A percentile compares a stretch with the other conserved stretches of the same genome.
phyloP scores from a whole-genome alignment of 371 early-diverging fungal genomes.

The Amoeboradix gromovi region DNA sequence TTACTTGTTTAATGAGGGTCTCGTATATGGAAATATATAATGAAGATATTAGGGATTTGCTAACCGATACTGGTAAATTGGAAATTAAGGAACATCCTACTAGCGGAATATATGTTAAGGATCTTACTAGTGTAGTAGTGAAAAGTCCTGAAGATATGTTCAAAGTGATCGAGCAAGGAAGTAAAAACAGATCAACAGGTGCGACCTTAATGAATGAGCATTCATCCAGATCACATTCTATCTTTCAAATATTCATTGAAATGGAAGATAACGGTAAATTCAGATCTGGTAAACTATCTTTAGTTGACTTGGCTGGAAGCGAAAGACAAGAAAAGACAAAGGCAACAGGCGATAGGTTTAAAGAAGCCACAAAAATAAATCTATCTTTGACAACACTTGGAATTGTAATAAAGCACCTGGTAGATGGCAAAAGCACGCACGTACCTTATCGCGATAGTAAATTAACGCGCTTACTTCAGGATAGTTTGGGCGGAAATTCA shows the following conservation, averaged over 20 bases:
- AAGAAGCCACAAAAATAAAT: constrained; percentile 27
- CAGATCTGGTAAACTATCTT: constrained; percentile 41
- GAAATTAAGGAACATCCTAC: constrained; percentile 40
- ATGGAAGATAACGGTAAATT: constrained; percentile 68
- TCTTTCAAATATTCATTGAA: constrained; percentile 33
- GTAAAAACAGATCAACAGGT: constrained; percentile 33
- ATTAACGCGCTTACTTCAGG: constrained; percentile 35
- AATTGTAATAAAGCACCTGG: constrained; percentile 12
- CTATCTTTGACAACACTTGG: constrained; percentile 53
- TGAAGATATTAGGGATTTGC: constrained; percentile 25
- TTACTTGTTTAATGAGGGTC: constrained; percentile 2
- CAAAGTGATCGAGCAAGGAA: constrained; percentile 35
- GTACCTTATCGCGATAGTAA: constrained; percentile 33
- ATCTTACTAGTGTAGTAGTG: constrained; percentile 40
- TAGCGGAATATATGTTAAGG: constrained; percentile 45
- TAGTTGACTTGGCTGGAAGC: constrained; percentile 31
- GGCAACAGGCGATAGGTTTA: constrained; percentile 7
- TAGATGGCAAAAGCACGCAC: constrained; percentile 36
- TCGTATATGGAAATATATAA: constrained; percentile 19
- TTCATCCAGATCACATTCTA: constrained; percentile 28
- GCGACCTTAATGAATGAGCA: constrained; percentile 31
- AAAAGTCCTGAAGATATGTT: constrained; percentile 40
- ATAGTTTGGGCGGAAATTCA: constrained; percentile 38
- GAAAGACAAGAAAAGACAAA: constrained; percentile 11
- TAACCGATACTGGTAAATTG: constrained; percentile 21